phyloP scores from a whole-genome alignment of 106 monocot genomes.

The Posidonia australis region DNA sequence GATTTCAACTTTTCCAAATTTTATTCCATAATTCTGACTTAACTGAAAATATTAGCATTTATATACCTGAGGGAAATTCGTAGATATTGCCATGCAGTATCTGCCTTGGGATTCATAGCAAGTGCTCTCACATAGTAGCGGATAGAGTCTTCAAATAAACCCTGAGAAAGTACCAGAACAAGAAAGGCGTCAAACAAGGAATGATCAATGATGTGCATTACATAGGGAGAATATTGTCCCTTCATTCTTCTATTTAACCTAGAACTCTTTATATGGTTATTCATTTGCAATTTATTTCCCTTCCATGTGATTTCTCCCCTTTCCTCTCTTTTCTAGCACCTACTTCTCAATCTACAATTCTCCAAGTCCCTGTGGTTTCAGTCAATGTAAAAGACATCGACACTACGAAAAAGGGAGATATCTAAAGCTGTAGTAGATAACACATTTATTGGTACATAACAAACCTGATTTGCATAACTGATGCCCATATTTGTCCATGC shows the following conservation, averaged over 20 bases:
- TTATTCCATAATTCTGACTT: neutral
- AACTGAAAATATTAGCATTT: too few species aligned
- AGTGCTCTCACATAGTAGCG: constrained; percentile 91
- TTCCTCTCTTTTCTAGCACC: neutral
- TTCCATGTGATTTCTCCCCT: too few species aligned
- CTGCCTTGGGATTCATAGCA: constrained; percentile 96
- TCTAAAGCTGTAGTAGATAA: neutral
- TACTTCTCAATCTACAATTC: neutral
- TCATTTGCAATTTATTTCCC: too few species aligned
- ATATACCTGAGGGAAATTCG: constrained; percentile 71
- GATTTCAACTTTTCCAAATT: neutral
- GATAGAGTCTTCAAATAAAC: constrained; percentile 77
- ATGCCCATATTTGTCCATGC: constrained; percentile 99
- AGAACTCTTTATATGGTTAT: too few species aligned
- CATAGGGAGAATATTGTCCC: too few species aligned
- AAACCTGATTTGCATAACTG: constrained; percentile 96
- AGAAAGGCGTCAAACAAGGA: too few species aligned
- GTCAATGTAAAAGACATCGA: neutral
- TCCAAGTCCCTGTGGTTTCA: neutral
- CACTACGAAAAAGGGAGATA: neutral
- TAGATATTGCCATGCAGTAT: constrained; percentile 97
- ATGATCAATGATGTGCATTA: too few species aligned
- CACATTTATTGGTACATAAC: neutral
- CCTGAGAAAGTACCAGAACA: constrained; percentile 23
- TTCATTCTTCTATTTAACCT: too few species aligned